A percentile compares a stretch with the other conserved stretches of the same genome.
These are phyloP conservation scores for Hypoxylon cercidicola DNA, from an alignment of 495 filamentous ascomycete species.

Conservation along the genomic window DNA sequence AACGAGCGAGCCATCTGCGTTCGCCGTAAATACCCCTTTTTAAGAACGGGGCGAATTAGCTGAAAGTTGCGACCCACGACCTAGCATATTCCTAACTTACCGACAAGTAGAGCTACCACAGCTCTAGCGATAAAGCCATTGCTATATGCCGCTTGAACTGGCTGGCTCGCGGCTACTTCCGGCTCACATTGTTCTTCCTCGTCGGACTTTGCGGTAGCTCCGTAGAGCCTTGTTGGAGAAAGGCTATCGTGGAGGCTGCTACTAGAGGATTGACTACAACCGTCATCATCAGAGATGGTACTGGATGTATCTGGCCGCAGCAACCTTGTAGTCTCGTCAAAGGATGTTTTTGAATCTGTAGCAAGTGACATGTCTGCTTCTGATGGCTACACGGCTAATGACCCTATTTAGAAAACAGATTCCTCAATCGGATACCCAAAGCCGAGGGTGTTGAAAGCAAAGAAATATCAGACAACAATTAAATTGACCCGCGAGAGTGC, in stretches of 20 bases:
- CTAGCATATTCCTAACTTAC: constrained; percentile 5
- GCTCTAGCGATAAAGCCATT: constrained; percentile 30
- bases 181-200: constrained; percentile 21
- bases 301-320: constrained; percentile 3
- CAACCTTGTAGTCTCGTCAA: constrained; percentile 30
- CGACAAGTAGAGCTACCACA: constrained; percentile 31
- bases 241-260: constrained; percentile 6
- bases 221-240: constrained; percentile 14
- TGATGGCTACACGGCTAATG: background rate
- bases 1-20: constrained; percentile 70
- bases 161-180: background rate
- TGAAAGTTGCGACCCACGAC: background rate
- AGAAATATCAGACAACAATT: too few relatives aligned
- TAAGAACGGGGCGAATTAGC: background rate
- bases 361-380: constrained; percentile 4
- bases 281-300: background rate
- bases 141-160: constrained; percentile 14
- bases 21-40: constrained; percentile 71
- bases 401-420: background rate
- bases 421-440: background rate
- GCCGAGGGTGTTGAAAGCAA: background rate
- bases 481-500: background rate
- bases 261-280: constrained; percentile 8
- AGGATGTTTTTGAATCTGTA: background rate
- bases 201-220: constrained; percentile 14